Evolutionary conservation across 139 green algal species (phyloP), one percentile per base, ranked within the genome.

Genomic region (Eudorina sp.): DNA sequence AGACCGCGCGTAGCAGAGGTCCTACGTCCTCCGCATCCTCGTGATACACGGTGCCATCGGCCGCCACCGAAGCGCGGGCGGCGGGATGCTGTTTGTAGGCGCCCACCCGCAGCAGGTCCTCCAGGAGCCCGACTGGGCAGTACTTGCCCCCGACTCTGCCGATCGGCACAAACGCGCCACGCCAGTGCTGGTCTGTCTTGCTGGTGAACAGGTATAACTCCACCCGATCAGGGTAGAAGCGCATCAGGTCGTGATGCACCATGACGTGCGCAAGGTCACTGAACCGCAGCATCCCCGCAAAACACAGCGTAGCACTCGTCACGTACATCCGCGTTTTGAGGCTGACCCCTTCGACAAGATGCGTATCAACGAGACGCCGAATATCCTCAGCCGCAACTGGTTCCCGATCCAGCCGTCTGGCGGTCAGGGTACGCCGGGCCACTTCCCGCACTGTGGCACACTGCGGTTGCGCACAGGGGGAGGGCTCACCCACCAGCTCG

Each of bases 181-280:
- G 27, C 29, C 45, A 60, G 29, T 60, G 29, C 45, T 81, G 45
- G 73, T 81, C 73, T 4, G 73, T 81, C 27, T 81, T 81, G 73
- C 73, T 45, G 0, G 23, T 45, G 45, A 45, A 81, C 21, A 81
- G 43, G 45, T 55, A 78, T 2, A 78, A 16, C 27, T 78, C 70
- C 2, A 45, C 70, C n/a, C 70, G 9, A 34, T 75, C 66, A 19
- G 34, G 34, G 66, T 75, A 75, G 66, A 75, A 31, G 66, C 66
- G 66, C 21, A 78, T 3, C 21, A 78, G 40, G 40, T 55, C 41
- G 23, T 18, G 4, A 40, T 78, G 70, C 70, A 78, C 70, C 16
- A 78, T 1, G 21, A 78, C 70, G 23, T 43, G 70, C 16, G 5
- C 6, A 9, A 78, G 70, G 70, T 78, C 70, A 40, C 23, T 36